Conservation (phyloP, 2,329 filamentous ascomycete genomes). For the Aspergillus phoenicis region DNA sequence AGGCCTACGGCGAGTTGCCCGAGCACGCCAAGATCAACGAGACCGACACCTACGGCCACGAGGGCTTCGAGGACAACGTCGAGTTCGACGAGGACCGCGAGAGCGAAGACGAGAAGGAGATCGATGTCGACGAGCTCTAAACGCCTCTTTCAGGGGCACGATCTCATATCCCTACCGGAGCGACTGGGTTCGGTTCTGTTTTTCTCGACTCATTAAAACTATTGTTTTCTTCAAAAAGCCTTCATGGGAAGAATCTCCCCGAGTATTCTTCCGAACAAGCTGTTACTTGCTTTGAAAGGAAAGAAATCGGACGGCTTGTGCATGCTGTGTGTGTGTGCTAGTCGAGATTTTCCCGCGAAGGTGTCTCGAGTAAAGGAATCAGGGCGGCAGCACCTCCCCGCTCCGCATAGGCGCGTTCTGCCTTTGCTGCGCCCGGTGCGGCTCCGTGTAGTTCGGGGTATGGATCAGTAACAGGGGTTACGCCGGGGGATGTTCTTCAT, state of each 20-base stretch:
- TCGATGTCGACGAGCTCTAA: constrained; percentile 96
- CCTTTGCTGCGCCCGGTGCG: constrained; percentile 19
- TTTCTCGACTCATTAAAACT: constrained; percentile 22
- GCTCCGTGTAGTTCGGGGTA: constrained; percentile 26
- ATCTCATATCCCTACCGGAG: constrained; percentile 35
- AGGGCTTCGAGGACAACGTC: constrained; percentile 95
- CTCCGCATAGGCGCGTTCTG: constrained; percentile 17
- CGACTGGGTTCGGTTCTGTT: constrained; percentile 19
- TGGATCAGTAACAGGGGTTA: constrained; percentile 30
- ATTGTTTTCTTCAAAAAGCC: constrained; percentile 1
- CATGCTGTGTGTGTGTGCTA: constrained; percentile 1
- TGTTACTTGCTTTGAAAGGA: constrained; percentile 3
- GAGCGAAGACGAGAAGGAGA: constrained; percentile 70
- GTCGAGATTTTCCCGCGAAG: constrained; percentile 7
- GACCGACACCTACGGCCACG: constrained; percentile 86
- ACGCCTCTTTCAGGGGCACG: constrained; percentile 26
- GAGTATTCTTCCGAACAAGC: constrained; percentile 6
- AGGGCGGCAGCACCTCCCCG: constrained; percentile 18
- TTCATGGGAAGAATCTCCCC: constrained; percentile 8
- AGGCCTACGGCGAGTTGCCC: constrained; percentile 95
- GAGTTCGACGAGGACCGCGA: constrained; percentile 96
- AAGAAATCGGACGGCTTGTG: constrained; percentile 9
- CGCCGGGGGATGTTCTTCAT: constrained; percentile 12
- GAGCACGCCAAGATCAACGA: constrained; percentile 99
- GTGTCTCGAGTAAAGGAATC: constrained; percentile 13